phyloP scores from a whole-genome alignment of 805 yeast species.

The Isabelozyma heimii region DNA sequence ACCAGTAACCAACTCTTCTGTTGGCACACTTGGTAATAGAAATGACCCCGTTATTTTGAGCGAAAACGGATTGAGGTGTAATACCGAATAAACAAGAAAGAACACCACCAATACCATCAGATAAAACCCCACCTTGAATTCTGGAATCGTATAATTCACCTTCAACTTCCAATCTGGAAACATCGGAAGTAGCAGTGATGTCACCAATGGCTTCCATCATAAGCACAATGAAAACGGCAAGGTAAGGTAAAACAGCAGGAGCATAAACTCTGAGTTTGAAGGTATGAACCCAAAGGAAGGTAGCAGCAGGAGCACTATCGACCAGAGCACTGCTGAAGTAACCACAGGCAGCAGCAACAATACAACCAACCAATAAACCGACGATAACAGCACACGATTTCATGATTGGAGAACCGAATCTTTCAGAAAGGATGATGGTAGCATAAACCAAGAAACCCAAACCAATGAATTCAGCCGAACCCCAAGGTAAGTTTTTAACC shows the following conservation, averaged over 20 bases:
- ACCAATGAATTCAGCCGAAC: constrained; percentile 83
- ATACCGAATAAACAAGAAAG: constrained; percentile 76
- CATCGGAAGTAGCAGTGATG: constrained; percentile 91
- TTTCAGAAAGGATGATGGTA: constrained; percentile 72
- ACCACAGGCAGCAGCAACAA: constrained; percentile 88
- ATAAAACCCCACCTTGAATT: constrained; percentile 89
- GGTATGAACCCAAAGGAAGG: constrained; percentile 86
- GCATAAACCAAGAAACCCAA: constrained; percentile 80
- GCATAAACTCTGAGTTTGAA: constrained; percentile 76
- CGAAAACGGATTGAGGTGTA: constrained; percentile 90
- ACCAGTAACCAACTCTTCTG: constrained; percentile 75
- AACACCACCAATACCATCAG: constrained; percentile 81
- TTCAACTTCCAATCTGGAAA: constrained; percentile 78
- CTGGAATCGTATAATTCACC: constrained; percentile 80
- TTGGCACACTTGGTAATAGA: constrained; percentile 90
- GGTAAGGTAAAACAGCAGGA: constrained; percentile 80
- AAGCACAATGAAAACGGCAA: constrained; percentile 77
- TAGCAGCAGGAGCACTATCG: constrained; percentile 72
- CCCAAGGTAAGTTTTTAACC: constrained; percentile 63
- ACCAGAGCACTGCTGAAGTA: constrained; percentile 63
- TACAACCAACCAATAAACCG: constrained; percentile 84
- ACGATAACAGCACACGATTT: constrained; percentile 88
- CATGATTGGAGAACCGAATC: constrained; percentile 93
- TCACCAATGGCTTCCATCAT: constrained; percentile 96
- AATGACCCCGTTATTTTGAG: constrained; percentile 94